These are phyloP conservation scores for Globisporangium cederbergense DNA, from an alignment of 352 stramenopile genomes.

Conservation along the genomic window DNA sequence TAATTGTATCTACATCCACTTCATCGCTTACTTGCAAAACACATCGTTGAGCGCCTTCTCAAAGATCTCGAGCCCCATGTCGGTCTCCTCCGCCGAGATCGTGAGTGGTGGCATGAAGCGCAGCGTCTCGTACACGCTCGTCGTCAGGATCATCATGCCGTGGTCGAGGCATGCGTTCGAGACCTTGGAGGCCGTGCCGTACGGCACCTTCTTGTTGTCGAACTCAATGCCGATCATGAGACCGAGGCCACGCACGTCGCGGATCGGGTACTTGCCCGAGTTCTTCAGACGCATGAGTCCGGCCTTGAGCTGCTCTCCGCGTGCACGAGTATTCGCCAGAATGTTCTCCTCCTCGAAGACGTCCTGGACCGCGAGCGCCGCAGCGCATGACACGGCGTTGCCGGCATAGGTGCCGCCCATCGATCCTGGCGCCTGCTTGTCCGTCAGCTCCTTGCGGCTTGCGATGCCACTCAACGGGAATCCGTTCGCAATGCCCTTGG, in stretches of 20 bases:
- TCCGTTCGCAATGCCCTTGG: constrained; percentile 92
- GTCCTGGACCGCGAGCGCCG: constrained; percentile 85
- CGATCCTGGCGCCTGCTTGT: constrained; percentile 82
- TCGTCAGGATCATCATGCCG: constrained; percentile 91
- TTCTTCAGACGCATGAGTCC: constrained; percentile 77
- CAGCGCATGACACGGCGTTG: constrained; percentile 89
- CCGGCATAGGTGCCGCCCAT: constrained; percentile 92
- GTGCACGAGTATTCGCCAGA: constrained; percentile 72
- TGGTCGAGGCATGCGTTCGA: constrained; percentile 79
- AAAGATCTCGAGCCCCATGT: constrained; percentile 53
- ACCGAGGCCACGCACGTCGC: constrained; percentile 86
- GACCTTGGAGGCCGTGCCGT: constrained; percentile 70
- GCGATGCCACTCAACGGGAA: constrained; percentile 90
- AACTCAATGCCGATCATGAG: constrained; percentile 94
- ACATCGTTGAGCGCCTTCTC: constrained; percentile 51
- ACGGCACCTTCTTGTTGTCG: constrained; percentile 39
- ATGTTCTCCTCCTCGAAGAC: constrained; percentile 89
- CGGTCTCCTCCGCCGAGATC: constrained; percentile 74
- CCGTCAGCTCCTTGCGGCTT: constrained; percentile 83
- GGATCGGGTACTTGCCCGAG: constrained; percentile 69
- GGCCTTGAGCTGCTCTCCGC: constrained; percentile 65
- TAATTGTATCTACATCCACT: not conserved
- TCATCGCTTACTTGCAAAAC: constrained; percentile 25
- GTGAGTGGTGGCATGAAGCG: constrained; percentile 92
- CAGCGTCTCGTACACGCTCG: constrained; percentile 89